Conservation (phyloP, 306 rosid species). For the Quercus cerris region DNA sequence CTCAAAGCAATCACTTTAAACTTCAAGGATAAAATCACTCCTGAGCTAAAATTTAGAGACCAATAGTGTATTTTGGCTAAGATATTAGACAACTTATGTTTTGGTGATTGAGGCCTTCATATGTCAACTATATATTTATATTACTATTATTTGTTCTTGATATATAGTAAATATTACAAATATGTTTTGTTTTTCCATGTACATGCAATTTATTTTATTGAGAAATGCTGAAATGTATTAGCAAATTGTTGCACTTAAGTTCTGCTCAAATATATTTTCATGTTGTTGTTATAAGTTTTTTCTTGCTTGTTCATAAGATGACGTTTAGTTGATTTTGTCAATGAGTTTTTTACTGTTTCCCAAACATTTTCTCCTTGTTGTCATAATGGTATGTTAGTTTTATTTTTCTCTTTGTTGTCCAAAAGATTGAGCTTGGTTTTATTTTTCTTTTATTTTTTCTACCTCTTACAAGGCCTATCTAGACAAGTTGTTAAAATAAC, state of each 20-base stretch:
- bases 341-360: not conserved
- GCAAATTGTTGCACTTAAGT: not conserved
- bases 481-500: constrained; percentile 10
- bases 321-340: not conserved
- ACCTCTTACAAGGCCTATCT: not conserved
- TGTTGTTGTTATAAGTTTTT: not conserved
- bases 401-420: not conserved
- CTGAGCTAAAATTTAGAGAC: no score
- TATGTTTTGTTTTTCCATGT: not conserved
- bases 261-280: not conserved
- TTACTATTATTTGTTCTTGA: not conserved
- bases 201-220: not conserved
- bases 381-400: not conserved
- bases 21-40: no score
- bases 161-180: not conserved
- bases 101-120: not conserved
- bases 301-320: not conserved
- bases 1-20: no score
- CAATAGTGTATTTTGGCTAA: not conserved
- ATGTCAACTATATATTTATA: not conserved
- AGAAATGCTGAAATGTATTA: not conserved
- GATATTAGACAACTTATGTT: not conserved
- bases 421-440: not conserved
- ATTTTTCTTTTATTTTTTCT: not conserved
- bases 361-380: not conserved